Conservation (phyloP, 179 eudicot species). For the Silene noctiflora region DNA sequence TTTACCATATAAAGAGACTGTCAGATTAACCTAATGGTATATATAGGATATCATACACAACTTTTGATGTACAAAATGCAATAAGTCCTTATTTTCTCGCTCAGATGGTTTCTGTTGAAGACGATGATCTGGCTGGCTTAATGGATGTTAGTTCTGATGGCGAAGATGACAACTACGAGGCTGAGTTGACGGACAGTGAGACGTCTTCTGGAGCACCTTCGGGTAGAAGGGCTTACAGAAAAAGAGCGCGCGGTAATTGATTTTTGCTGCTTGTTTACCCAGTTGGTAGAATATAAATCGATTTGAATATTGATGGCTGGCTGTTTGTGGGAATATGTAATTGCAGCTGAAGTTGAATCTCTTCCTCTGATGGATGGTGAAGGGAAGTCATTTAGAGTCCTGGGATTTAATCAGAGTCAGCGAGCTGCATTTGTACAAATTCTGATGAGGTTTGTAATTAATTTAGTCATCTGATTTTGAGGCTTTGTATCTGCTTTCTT, state of each 20-base stretch:
- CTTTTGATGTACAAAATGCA: background rate
- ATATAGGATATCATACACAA: background rate
- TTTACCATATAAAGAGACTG: background rate
- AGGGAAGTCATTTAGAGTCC: constrained; percentile 78
- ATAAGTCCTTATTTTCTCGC: background rate
- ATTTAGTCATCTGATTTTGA: background rate
- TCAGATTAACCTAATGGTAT: background rate
- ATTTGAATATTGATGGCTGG: constrained; percentile 3
- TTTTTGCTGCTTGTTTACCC: background rate
- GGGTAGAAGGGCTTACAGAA: constrained; percentile 58
- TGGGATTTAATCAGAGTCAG: constrained; percentile 91
- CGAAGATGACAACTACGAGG: constrained; percentile 95
- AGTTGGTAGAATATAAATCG: background rate
- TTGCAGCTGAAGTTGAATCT: constrained; percentile 58
- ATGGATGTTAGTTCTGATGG: constrained; percentile 93
- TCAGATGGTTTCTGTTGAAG: constrained; percentile 91
- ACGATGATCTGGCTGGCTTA: constrained; percentile 96
- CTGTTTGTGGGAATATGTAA: constrained; percentile 7
- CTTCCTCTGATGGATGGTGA: constrained; percentile 97
- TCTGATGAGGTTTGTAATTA: constrained; percentile 70
- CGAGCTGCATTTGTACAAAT: constrained; percentile 88
- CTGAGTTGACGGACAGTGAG: constrained; percentile 74
- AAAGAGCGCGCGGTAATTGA: constrained; percentile 66
- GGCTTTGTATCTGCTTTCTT: background rate
- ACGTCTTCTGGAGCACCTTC: constrained; percentile 49